Evolutionary conservation across 805 yeast genomes (phyloP), one percentile per base, ranked within the genome.

Genomic region (Ogataea methylovora): DNA sequence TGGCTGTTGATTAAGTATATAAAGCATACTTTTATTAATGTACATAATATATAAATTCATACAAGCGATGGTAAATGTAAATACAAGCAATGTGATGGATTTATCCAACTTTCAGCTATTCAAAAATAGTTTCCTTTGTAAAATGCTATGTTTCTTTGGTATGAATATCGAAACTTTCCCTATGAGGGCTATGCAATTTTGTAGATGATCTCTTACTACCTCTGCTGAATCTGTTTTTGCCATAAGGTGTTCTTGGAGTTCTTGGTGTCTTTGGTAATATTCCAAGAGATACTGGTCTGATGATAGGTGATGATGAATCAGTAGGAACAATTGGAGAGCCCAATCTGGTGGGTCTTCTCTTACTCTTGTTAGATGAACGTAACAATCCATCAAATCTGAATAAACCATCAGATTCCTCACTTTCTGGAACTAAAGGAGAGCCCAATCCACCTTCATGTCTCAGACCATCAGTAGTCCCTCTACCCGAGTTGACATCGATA

Each of bases 351-450:
- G 62, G 56, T 33, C 54, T 45, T 37, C 60, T 58, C 36, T 55
- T 59, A 19, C 46, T 45, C 35, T 61, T 59, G 39, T 58, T 61
- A 0, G 67, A 52, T 8, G 61, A 54, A 18, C 65, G 48, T 17
- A 63, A 49, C 12, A 68, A 46, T 5, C 62, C 60, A 36, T 69
- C 75, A 41, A 68, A 68, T 31, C 72, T 54, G 51, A 69, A 68
- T 22, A 61, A 46, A 22, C 67, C 69, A 18, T 67, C 73, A 13
- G 56, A 48, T 2, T 63, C 58, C 10, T 27, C 51, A 36, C 22
- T 38, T 19, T 40, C 46, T 24, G 33, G 35, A 36, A 30, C 40
- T 12, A 35, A 33, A 18, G 41, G 40, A 8, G 46, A 41, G 16
- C 54, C 58, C 24, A 48, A 37, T 4, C 38, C 36, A 10, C 43